These are phyloP conservation scores for Rhizophora mangle DNA, from an alignment of 345 rosid genomes.

Conservation along the genomic window DNA sequence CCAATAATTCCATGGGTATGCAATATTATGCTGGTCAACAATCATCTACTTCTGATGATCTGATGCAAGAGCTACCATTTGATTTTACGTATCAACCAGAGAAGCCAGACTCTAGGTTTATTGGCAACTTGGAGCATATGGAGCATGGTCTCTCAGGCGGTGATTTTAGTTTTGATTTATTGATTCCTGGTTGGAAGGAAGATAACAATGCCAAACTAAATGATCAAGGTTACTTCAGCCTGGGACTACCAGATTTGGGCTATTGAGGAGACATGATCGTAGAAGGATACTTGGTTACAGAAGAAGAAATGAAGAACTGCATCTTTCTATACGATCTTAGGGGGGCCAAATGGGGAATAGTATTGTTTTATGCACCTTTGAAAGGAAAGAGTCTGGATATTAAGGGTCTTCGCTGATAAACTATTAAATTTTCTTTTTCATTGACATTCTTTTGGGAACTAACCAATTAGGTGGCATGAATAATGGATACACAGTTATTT, in stretches of 20 bases:
- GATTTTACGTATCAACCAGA: not conserved
- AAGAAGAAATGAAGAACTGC: not conserved
- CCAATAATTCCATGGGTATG: not conserved
- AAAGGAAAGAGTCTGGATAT: not conserved
- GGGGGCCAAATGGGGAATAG: not conserved
- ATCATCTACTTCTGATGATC: not conserved
- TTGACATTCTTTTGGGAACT: not conserved
- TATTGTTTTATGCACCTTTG: not conserved
- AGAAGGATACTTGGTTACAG: not conserved
- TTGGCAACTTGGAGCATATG: not conserved
- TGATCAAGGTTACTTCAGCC: slow-evolving; percentile 10
- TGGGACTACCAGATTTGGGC: not conserved
- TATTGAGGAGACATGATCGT: not conserved
- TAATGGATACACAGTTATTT: not conserved
- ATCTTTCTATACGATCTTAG: not conserved
- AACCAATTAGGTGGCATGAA: not conserved
- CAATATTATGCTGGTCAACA: not conserved
- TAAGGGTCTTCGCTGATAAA: not conserved
- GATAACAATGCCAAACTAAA: not conserved
- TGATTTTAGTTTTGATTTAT: slow-evolving; percentile 8
- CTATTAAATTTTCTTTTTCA: not conserved
- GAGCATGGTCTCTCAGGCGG: not conserved
- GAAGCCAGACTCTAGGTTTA: slow-evolving; percentile 1
- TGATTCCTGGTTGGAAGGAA: not conserved
- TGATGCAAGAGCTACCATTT: not conserved